phyloP scores from a whole-genome alignment of 768 basidiomycete genomes.

The Leccinum subtestaceum region DNA sequence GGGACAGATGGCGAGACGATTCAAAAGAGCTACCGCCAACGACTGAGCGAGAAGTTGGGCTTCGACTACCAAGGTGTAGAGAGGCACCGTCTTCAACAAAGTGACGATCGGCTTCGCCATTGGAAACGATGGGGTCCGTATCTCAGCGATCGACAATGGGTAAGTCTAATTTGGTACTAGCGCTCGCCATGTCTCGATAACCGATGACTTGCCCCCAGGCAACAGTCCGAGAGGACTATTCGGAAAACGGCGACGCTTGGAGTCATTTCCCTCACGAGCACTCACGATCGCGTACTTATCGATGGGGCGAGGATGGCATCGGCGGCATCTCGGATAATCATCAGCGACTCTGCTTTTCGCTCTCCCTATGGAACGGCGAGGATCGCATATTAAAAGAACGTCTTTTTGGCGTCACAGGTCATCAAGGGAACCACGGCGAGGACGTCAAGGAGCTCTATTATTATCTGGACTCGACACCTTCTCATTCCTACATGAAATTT shows the following conservation, averaged over 20 bases:
- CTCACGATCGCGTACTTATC: slow-evolving; percentile 88
- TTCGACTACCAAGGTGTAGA: slow-evolving; percentile 77
- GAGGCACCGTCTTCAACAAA: slow-evolving; percentile 80
- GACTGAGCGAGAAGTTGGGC: slow-evolving; percentile 63
- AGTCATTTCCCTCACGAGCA: slow-evolving; percentile 93
- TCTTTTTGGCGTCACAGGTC: slow-evolving; percentile 92
- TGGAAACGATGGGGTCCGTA: slow-evolving; percentile 99
- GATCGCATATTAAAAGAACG: slow-evolving; percentile 97
- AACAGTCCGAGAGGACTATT: slow-evolving; percentile 98
- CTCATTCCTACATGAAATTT: slow-evolving; percentile 99
- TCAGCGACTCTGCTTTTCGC: slow-evolving; percentile 85
- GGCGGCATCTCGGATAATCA: slow-evolving; percentile 98
- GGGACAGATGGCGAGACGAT: slow-evolving; percentile 12
- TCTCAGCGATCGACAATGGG: slow-evolving; percentile 97
- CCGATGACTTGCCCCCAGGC: slow-evolving; percentile 52
- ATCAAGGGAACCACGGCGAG: slow-evolving; percentile 98
- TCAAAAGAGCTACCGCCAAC: slow-evolving; percentile 53
- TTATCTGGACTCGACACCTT: slow-evolving; percentile 97
- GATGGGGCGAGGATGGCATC: slow-evolving; percentile 99
- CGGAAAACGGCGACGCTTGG: slow-evolving; percentile 94
- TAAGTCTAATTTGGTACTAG: slow-evolving; percentile 34
- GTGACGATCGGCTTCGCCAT: slow-evolving; percentile 74
- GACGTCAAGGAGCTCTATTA: slow-evolving; percentile 99
- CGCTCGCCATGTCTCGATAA: slow-evolving; percentile 1
- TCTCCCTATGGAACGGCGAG: slow-evolving; percentile 92